Percentiles rank a stretch among this genome's conserved stretches.
These are phyloP conservation scores for Trypanosoma melophagium DNA, from an alignment of 208 protist genomes.

Conservation along the genomic window DNA sequence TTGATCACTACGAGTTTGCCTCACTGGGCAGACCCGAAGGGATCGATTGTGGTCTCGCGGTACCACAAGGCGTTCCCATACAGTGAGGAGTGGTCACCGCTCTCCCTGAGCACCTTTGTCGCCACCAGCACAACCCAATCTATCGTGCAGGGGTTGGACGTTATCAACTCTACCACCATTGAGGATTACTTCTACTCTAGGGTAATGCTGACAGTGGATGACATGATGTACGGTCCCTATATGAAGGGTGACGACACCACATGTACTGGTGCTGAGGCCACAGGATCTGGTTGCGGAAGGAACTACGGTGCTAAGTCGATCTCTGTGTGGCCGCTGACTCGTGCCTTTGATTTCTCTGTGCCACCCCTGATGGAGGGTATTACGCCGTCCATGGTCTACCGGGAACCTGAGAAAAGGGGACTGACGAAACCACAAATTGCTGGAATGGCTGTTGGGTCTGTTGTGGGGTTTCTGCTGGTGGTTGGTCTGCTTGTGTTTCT, in stretches of 20 bases:
- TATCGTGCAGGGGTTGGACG: conserved; percentile 16
- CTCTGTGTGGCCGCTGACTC: conserved; percentile 22
- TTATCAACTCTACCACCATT: conserved; percentile 24
- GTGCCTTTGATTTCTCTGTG: conserved; percentile 31
- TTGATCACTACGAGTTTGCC: conserved; percentile 45
- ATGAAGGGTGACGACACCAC: not conserved
- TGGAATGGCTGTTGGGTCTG: conserved; percentile 32
- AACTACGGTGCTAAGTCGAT: conserved; percentile 61
- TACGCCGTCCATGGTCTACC: conserved; percentile 47
- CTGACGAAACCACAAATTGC: conserved; percentile 28
- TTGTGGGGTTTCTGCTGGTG: conserved; percentile 8
- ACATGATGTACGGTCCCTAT: conserved; percentile 32
- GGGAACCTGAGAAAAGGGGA: not conserved
- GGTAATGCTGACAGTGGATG: conserved; percentile 23
- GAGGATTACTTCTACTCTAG: conserved; percentile 26
- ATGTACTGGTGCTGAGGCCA: conserved; percentile 3
- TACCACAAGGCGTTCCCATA: conserved; percentile 21
- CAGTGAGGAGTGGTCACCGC: conserved; percentile 6
- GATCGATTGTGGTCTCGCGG: conserved; percentile 7
- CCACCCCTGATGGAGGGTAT: conserved; percentile 4
- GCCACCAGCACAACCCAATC: conserved; percentile 11
- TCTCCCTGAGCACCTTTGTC: conserved; percentile 18
- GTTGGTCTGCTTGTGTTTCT: conserved; percentile 15
- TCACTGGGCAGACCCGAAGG: conserved; percentile 37
- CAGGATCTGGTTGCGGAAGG: conserved; percentile 9